phyloP scores from a whole-genome alignment of 306 rosid species.

The Acacia acuminata region DNA sequence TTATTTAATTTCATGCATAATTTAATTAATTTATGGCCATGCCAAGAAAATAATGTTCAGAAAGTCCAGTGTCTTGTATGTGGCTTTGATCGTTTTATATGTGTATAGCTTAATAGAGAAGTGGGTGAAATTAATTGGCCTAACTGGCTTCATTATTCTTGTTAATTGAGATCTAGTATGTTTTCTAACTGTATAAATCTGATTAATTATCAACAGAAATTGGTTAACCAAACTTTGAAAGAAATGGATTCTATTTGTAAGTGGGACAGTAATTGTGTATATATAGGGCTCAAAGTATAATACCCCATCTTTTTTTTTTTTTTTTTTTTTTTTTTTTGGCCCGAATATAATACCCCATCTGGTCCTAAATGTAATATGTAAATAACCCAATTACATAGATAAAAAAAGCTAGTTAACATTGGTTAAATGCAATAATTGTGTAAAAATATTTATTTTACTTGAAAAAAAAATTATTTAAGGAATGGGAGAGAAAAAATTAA shows the following conservation, averaged over 20 bases:
- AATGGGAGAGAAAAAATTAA: too few species aligned
- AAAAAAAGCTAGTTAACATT: too few species aligned
- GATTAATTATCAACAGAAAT: constrained; percentile 11
- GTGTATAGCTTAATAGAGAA: not conserved
- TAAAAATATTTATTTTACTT: too few species aligned
- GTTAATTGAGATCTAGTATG: constrained; percentile 24
- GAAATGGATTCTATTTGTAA: constrained; percentile 3
- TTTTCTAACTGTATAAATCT: constrained; percentile 30
- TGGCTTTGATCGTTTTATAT: constrained; percentile 7
- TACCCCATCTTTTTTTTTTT: not conserved
- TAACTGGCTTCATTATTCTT: constrained; percentile 22
- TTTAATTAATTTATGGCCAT: not conserved
- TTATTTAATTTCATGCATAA: not conserved
- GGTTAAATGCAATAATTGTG: too few species aligned
- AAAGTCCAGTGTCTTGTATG: constrained; percentile 33
- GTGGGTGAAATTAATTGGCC: constrained; percentile 37
- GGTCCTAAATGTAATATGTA: too few species aligned
- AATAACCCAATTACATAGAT: too few species aligned
- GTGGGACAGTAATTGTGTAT: not conserved
- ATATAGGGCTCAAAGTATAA: not conserved
- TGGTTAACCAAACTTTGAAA: constrained; percentile 36
- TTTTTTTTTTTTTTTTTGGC: not conserved
- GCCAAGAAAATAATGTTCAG: not conserved
- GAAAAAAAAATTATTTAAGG: too few species aligned
- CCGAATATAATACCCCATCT: too few species aligned